These are phyloP conservation scores for Botrytis squamosa DNA, from an alignment of 2,329 filamentous ascomycete genomes.

Conservation along the genomic window DNA sequence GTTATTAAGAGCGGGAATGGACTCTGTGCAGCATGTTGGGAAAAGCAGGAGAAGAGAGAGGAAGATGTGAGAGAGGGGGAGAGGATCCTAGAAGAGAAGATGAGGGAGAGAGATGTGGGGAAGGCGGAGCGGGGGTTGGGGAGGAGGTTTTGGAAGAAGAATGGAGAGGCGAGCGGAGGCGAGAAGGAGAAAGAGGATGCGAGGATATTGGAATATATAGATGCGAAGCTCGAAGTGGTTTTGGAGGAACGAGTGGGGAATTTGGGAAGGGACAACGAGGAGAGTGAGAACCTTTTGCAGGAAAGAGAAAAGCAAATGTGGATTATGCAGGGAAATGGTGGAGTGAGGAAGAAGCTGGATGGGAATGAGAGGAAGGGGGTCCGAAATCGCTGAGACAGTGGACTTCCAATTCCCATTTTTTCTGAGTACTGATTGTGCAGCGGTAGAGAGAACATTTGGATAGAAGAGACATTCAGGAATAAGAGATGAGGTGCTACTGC, in stretches of 20 bases:
- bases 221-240: background rate
- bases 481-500: too few relatives aligned
- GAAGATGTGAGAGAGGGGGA: too few relatives aligned
- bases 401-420: fast-evolving
- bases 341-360: background rate
- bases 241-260: background rate
- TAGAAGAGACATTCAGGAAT: background rate
- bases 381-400: background rate
- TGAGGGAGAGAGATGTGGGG: background rate
- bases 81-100: background rate
- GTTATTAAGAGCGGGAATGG: slow-evolving; percentile 11
- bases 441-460: too few relatives aligned
- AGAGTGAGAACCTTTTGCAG: background rate
- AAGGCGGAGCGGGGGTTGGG: background rate
- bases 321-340: background rate
- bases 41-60: background rate
- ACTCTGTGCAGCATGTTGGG: slow-evolving; percentile 5
- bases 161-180: too few relatives aligned
- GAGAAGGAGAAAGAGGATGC: background rate
- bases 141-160: too few relatives aligned
- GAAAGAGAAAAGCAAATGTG: background rate
- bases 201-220: background rate
- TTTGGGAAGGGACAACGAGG: background rate
- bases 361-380: background rate
- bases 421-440: background rate